These are phyloP conservation scores for Rheum nobile DNA, from an alignment of 148 eudicot species.

Conservation along the genomic window DNA sequence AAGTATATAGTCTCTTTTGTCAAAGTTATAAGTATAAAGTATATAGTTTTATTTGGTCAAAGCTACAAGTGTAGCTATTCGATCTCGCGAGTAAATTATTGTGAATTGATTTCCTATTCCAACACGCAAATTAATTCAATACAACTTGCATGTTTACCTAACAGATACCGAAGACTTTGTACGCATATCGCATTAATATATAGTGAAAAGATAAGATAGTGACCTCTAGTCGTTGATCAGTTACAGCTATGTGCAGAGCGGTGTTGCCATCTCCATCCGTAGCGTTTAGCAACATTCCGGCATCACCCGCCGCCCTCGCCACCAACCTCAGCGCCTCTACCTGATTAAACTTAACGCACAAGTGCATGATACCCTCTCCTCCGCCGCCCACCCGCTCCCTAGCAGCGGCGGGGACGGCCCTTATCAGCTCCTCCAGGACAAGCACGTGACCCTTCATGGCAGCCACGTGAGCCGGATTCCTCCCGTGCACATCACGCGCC, in stretches of 20 bases:
- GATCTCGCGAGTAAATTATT: too few relatives aligned
- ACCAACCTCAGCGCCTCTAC: neutral
- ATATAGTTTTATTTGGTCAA: too few relatives aligned
- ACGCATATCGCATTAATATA: too few relatives aligned
- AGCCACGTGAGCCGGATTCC: constrained; percentile 11
- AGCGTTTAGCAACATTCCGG: neutral
- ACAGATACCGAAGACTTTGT: too few relatives aligned
- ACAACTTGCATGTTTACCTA: too few relatives aligned
- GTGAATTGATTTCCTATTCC: too few relatives aligned
- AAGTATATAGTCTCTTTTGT: too few relatives aligned
- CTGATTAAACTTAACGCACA: constrained; percentile 14
- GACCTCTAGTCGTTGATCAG: constrained; percentile 8
- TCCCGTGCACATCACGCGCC: constrained; percentile 7
- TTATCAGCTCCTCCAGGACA: constrained; percentile 9
- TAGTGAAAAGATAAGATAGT: too few relatives aligned
- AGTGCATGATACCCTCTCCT: constrained; percentile 10
- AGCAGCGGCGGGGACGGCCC: neutral
- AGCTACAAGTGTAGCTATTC: too few relatives aligned
- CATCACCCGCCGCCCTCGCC: neutral
- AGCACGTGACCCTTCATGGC: constrained; percentile 7
- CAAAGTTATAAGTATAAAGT: too few relatives aligned
- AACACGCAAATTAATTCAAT: too few relatives aligned
- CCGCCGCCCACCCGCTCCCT: constrained; percentile 1
- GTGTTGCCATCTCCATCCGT: constrained; percentile 15
- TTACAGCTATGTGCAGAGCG: constrained; percentile 15